phyloP scores from a whole-genome alignment of 768 basidiomycete species.

The Boletus rubescentipes region DNA sequence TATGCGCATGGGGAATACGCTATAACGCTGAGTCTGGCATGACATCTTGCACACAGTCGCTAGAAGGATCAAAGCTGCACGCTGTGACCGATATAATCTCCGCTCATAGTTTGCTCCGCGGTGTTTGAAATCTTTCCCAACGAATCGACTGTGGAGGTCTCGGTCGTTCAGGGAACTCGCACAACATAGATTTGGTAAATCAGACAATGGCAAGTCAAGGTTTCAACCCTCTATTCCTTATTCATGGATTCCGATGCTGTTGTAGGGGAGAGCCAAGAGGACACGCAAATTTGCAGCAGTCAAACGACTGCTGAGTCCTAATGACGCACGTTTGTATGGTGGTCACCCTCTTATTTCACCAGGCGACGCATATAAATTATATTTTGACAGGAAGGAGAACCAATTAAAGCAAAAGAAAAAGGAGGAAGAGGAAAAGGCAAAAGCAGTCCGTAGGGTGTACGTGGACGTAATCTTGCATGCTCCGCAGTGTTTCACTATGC shows the following conservation, averaged over 20 bases:
- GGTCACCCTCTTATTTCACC: not conserved
- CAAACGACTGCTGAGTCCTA: constrained; percentile 92
- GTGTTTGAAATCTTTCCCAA: too few relatives aligned
- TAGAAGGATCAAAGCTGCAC: too few relatives aligned
- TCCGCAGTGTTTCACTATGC: not conserved
- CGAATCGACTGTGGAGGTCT: too few relatives aligned
- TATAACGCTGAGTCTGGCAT: too few relatives aligned
- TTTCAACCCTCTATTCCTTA: not conserved
- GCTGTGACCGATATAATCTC: too few relatives aligned
- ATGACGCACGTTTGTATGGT: constrained; percentile 85
- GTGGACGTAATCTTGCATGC: constrained; percentile 30
- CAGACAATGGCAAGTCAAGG: constrained; percentile 19
- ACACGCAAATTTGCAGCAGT: constrained; percentile 93
- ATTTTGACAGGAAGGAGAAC: constrained; percentile 78
- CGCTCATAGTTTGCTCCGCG: too few relatives aligned
- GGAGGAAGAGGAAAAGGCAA: constrained; percentile 76
- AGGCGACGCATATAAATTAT: not conserved
- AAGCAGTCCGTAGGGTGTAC: constrained; percentile 76
- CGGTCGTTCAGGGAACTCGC: not conserved
- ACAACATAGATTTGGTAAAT: not conserved
- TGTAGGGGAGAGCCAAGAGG: constrained; percentile 86
- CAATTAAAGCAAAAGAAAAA: constrained; percentile 87
- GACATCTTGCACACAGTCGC: too few relatives aligned
- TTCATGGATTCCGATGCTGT: not conserved
- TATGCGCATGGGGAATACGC: too few relatives aligned